Evolutionary conservation across 2,329 filamentous ascomycete genomes (phyloP).

Genomic region (Stagonosporopsis tanaceti): DNA sequence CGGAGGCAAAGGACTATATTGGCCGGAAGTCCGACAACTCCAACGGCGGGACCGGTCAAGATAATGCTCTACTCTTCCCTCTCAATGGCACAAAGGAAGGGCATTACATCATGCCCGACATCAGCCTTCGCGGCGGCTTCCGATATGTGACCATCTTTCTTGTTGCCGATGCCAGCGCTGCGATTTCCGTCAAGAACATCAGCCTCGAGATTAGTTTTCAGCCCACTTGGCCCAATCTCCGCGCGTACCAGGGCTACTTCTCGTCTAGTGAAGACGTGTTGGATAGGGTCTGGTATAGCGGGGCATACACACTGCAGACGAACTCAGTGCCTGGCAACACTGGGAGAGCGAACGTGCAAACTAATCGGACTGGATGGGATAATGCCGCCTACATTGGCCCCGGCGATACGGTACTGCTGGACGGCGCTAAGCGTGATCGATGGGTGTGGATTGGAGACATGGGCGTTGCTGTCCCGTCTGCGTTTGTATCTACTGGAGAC

Average conservation of each 20-base stretch:
- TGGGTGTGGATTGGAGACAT: slow-evolving; percentile 40
- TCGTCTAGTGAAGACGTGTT: slow-evolving; percentile 53
- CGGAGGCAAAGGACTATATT: slow-evolving; percentile 54
- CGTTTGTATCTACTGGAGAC: slow-evolving; percentile 54
- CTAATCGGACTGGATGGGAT: slow-evolving; percentile 6
- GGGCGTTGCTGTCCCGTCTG: slow-evolving; percentile 58
- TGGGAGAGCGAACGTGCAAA: slow-evolving; percentile 25
- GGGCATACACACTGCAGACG: slow-evolving; percentile 52
- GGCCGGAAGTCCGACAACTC: slow-evolving; percentile 55
- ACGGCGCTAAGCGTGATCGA: slow-evolving; percentile 15
- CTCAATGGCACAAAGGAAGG: slow-evolving; percentile 46
- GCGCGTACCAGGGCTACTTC: slow-evolving; percentile 51
- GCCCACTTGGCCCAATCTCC: slow-evolving; percentile 58
- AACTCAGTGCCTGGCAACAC: slow-evolving; percentile 47
- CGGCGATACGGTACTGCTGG: slow-evolving; percentile 46
- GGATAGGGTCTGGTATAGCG: slow-evolving; percentile 66
- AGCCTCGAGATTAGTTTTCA: slow-evolving; percentile 58
- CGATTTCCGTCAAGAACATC: slow-evolving; percentile 51
- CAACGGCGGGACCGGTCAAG: slow-evolving; percentile 49
- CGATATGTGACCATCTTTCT: slow-evolving; percentile 61
- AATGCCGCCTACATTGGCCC: slow-evolving; percentile 55
- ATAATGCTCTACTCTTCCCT: slow-evolving; percentile 58
- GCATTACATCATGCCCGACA: slow-evolving; percentile 55
- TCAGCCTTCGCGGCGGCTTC: slow-evolving; percentile 60
- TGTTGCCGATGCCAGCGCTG: slow-evolving; percentile 44